Percentiles rank a stretch among this genome's conserved stretches.
These are phyloP conservation scores for Russula dissimulans DNA, from an alignment of 768 basidiomycete genomes.

Conservation along the genomic window DNA sequence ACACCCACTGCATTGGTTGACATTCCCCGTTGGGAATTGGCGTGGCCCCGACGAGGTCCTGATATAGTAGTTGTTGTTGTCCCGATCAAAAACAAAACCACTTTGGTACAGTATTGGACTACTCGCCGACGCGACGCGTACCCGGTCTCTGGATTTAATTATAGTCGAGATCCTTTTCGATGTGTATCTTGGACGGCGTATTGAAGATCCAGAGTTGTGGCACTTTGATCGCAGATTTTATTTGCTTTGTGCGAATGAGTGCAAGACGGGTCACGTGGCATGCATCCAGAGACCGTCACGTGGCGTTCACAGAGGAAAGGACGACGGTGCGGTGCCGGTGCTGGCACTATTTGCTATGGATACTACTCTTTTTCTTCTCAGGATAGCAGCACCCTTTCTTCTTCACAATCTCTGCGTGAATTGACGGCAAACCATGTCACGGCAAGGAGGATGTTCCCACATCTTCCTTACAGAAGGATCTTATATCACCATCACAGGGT, in stretches of 20 bases:
- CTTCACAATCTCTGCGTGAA: neutral
- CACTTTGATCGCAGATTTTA: neutral
- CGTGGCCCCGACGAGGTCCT: neutral
- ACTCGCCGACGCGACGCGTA: neutral
- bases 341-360: too few relatives aligned
- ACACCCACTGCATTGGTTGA: neutral
- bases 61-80: conserved; percentile 4
- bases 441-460: neutral
- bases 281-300: too few relatives aligned
- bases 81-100: neutral
- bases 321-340: too few relatives aligned
- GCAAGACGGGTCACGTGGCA: neutral
- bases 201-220: neutral
- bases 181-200: neutral
- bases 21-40: neutral
- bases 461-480: neutral
- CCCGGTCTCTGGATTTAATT: neutral
- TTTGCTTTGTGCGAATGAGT: neutral
- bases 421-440: neutral
- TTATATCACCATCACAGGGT: neutral
- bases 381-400: neutral
- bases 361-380: neutral
- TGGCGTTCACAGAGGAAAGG: too few relatives aligned
- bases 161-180: neutral
- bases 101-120: neutral